Conservation (phyloP, 2,329 filamentous ascomycete genomes). For the Colletotrichum kahawae region DNA sequence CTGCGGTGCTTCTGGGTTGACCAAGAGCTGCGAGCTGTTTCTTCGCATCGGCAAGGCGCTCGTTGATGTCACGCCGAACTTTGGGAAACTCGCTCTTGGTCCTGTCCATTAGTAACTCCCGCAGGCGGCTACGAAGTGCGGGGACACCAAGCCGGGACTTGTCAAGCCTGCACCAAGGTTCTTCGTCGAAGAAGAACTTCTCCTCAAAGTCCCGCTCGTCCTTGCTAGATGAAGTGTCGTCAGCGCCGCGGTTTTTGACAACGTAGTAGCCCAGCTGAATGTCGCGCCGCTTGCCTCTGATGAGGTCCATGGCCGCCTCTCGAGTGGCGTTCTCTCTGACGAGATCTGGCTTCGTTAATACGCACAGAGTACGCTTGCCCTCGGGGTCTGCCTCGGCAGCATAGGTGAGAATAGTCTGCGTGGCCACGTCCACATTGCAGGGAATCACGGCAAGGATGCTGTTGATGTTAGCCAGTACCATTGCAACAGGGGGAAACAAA, state of each 20-base stretch:
- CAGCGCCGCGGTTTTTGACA: conserved; percentile 28
- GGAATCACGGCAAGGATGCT: conserved; percentile 50
- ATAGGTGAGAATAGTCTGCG: conserved; percentile 43
- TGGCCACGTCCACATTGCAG: conserved; percentile 44
- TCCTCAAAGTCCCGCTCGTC: neutral
- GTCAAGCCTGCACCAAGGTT: conserved; percentile 24
- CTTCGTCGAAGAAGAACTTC: neutral
- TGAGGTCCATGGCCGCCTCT: conserved; percentile 14
- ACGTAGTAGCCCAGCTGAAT: conserved; percentile 28
- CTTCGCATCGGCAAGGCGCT: too few relatives aligned
- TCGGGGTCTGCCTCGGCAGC: conserved; percentile 42
- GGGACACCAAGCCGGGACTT: conserved; percentile 27
- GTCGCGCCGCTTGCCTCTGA: conserved; percentile 20
- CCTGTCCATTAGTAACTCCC: conserved; percentile 30
- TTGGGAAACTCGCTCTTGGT: conserved; percentile 31
- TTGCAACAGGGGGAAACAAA: neutral
- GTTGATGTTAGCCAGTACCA: neutral
- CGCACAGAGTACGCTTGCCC: conserved; percentile 47
- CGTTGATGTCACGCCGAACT: conserved; percentile 14
- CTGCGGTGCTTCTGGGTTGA: too few relatives aligned
- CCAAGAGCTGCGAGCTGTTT: too few relatives aligned
- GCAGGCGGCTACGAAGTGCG: conserved; percentile 27
- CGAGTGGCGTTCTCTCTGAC: conserved; percentile 30
- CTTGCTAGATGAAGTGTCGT: conserved; percentile 18
- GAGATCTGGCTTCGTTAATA: conserved; percentile 53